phyloP scores from a whole-genome alignment of 2,329 filamentous ascomycete species.

The Didymellaceae sp. region DNA sequence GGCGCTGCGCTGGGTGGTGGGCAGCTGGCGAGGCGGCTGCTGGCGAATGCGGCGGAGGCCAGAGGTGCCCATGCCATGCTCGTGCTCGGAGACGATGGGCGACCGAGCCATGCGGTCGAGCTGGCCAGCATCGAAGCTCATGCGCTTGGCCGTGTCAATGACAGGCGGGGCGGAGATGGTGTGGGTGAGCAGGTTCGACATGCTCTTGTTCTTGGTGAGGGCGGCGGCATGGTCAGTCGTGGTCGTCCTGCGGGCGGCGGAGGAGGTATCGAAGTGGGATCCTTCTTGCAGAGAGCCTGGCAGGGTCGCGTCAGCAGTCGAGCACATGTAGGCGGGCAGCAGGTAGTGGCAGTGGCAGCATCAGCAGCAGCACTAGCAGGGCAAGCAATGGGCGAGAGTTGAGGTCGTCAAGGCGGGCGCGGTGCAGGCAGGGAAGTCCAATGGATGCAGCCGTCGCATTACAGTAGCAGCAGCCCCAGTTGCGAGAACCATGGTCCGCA shows the following conservation, averaged over 20 bases:
- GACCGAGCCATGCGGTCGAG: slow-evolving; percentile 77
- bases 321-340: slow-evolving; percentile 23
- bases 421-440: neutral
- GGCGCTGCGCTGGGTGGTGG: slow-evolving; percentile 66
- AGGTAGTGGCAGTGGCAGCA: neutral
- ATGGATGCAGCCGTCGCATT: neutral
- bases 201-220: slow-evolving; percentile 58
- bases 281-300: slow-evolving; percentile 47
- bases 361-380: neutral
- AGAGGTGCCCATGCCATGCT: slow-evolving; percentile 83
- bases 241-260: slow-evolving; percentile 19
- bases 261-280: slow-evolving; percentile 31
- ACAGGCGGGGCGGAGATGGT: slow-evolving; percentile 41
- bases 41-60: slow-evolving; percentile 94
- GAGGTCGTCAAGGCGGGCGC: neutral
- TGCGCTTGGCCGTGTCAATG: slow-evolving; percentile 67
- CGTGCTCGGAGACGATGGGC: slow-evolving; percentile 82
- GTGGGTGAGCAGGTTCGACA: slow-evolving; percentile 54
- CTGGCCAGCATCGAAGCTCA: slow-evolving; percentile 77
- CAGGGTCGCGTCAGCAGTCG: slow-evolving; percentile 36
- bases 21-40: slow-evolving; percentile 65
- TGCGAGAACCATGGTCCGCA: too few relatives aligned
- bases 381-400: slow-evolving; percentile 3
- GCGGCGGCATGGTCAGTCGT: slow-evolving; percentile 40
- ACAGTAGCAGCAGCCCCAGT: too few relatives aligned